Conservation (phyloP, 352 stramenopile species). For the Pythium periplocum region DNA sequence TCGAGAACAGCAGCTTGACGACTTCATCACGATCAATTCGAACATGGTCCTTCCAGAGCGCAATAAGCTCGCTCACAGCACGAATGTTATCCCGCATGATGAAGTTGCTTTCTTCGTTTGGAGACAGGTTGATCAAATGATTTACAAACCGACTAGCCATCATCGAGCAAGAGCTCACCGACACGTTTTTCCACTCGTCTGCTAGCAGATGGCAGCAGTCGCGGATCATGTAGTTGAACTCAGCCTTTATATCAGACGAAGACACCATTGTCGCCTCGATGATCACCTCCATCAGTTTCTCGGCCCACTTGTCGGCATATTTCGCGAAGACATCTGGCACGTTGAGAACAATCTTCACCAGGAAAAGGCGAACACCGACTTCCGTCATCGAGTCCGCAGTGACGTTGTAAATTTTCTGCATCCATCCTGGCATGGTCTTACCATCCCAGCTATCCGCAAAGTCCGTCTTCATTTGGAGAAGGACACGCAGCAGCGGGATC, state of each 20-base stretch:
- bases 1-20: conserved; percentile 27
- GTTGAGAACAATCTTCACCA: conserved; percentile 71
- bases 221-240: conserved; percentile 76
- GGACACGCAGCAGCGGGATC: conserved; percentile 55
- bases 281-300: conserved; percentile 44
- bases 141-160: conserved; percentile 48
- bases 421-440: conserved; percentile 67
- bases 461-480: conserved; percentile 75
- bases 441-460: conserved; percentile 51
- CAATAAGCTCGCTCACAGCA: conserved; percentile 47
- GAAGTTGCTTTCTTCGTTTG: conserved; percentile 31
- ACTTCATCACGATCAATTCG: conserved; percentile 35
- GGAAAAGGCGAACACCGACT: conserved; percentile 64
- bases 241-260: conserved; percentile 15
- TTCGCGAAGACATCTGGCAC: conserved; percentile 44
- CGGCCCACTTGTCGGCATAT: conserved; percentile 48
- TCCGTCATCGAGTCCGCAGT: conserved; percentile 28
- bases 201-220: conserved; percentile 65
- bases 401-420: conserved; percentile 66
- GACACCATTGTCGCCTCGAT: conserved; percentile 35
- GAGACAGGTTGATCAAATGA: conserved; percentile 48
- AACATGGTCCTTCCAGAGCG: conserved; percentile 44
- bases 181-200: conserved; percentile 41
- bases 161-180: conserved; percentile 11
- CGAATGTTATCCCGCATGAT: conserved; percentile 69